Percentiles rank a stretch among this genome's conserved stretches.
Evolutionary conservation across 768 basidiomycete species (phyloP).

Genomic region (Albatrellus ellisii): DNA sequence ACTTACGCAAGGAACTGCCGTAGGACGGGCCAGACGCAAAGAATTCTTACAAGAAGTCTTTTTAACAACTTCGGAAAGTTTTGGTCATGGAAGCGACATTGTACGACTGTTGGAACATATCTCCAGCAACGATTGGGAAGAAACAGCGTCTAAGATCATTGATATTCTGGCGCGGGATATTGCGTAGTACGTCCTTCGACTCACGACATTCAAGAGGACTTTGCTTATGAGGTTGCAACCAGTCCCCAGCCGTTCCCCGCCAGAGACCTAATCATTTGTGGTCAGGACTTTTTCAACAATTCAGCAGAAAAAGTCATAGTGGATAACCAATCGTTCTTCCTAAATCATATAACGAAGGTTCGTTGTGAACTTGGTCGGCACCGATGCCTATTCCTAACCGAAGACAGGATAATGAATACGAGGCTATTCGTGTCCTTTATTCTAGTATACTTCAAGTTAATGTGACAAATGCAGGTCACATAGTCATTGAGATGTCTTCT

Average conservation of each 20-base stretch:
- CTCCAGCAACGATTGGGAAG: constrained; percentile 10
- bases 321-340: constrained; percentile 9
- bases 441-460: neutral
- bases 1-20: neutral
- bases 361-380: neutral
- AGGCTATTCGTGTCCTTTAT: constrained; percentile 3
- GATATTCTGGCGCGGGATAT: constrained; percentile 14
- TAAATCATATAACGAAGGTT: constrained; percentile 11
- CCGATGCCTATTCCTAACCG: neutral
- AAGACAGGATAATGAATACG: constrained; percentile 9
- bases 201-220: neutral
- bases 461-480: neutral
- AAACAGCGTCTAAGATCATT: constrained; percentile 10
- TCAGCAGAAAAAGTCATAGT: constrained; percentile 9
- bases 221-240: too few relatives aligned
- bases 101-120: constrained; percentile 10
- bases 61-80: constrained; percentile 1
- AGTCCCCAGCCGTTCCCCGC: constrained; percentile 12
- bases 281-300: neutral
- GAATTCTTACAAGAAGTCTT: constrained; percentile 9
- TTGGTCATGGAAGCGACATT: constrained; percentile 5
- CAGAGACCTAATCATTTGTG: constrained; percentile 4
- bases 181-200: constrained; percentile 5
- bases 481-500: neutral
- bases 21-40: constrained; percentile 6